Evolutionary conservation across 306 rosid genomes (phyloP), one percentile per base, ranked within the genome.

Genomic region (Sindora glabra): DNA sequence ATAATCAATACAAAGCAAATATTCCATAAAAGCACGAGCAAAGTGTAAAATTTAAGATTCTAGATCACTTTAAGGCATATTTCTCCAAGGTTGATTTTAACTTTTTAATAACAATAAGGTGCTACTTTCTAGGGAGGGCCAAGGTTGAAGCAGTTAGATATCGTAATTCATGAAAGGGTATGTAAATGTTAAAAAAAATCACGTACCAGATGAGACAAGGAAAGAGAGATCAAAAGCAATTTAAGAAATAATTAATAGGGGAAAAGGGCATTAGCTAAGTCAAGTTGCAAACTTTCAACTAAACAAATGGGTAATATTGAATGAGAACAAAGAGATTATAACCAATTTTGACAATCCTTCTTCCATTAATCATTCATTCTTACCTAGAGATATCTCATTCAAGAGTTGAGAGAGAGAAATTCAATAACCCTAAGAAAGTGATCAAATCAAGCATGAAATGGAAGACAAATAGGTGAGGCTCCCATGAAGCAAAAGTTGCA

Each of bases 71-170:
- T 76, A 10, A 37, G 27, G 42, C 26, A 23, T 50, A 36, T 62
- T 55, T 41, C 50, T 27, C 7, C n/a, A 74, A 18, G 50, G 65
- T 34, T 50, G 50, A n/a, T n/a, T 50, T 69, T 67, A 67, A 60
- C 82, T 74, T 81, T 83, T 51, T n/a, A 36, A 66, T 37, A 54
- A 59, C 62, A 39, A 45, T 79, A 14, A 77, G 74, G n/a, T n/a
- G n/a, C n/a, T 71, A 64, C 76, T 66, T 2, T 53, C 62, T 48
- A 40, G 14, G 23, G 60, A 42, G 78, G 80, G 58, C 61, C 72
- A 76, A 14, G 10, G 74, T 40, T 58, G 59, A 63, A 49, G 64
- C 14, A 19, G 47, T 46, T 42, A 10, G 29, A 25, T 51, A 56
- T 63, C 50, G 30, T 22, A 40, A 29, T n/a, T n/a, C n/a, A n/a